Base-by-base conservation (phyloP, 139 green algal species). In the Tetradesmus lagerheimii region DNA sequence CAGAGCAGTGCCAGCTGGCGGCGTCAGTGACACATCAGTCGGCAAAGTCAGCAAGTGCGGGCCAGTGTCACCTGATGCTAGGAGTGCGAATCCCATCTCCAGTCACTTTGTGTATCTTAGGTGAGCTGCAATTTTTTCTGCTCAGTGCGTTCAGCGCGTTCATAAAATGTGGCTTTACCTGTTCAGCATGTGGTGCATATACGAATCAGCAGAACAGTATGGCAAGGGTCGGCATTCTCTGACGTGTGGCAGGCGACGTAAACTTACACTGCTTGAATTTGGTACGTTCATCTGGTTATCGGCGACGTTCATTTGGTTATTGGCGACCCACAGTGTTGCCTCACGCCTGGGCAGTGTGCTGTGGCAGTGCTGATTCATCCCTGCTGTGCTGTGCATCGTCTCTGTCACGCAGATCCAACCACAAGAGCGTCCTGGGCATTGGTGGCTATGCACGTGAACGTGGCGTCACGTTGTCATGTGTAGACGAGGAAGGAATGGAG, bases 351-450 rank as follows among this genome's bases (percentile, higher is more conserved):
- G 27, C 66, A 35, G 29, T 38, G 12, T 37, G 6, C 66, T 3
- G 25, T 77, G 66, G 12, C 29, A 77, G 23, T 11, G 29, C 29
- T 35, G 64, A 31, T 77, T 18, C 15, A 5, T 77, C 23, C 29
- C 38, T 18, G 25, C 38, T 77, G 6, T 77, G 66, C 50, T 34
- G 27, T 38, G 66, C 29, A 38, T 3, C 38, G 25, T 27, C 29
- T 16, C 4, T 12, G 3, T 16, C 25, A n/a, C 5, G 15, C 80
- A 86, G 80, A 14, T 86, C 83, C 64, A 89, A 89, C 25, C 84
- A 89, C 84, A 89, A 89, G 93, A 95, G 91, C 82, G 94, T 97
- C 88, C 90, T 97, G 71, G 95, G 96, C 81, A 92, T 97, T 3
- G 92, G 96, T 23, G 92, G 95, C 84, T 96, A 96, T 78, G 95